Evolutionary conservation across 1,139 yeast genomes (phyloP), one percentile per base, ranked within the genome.

Genomic region (Geotrichum phurueaensis): DNA sequence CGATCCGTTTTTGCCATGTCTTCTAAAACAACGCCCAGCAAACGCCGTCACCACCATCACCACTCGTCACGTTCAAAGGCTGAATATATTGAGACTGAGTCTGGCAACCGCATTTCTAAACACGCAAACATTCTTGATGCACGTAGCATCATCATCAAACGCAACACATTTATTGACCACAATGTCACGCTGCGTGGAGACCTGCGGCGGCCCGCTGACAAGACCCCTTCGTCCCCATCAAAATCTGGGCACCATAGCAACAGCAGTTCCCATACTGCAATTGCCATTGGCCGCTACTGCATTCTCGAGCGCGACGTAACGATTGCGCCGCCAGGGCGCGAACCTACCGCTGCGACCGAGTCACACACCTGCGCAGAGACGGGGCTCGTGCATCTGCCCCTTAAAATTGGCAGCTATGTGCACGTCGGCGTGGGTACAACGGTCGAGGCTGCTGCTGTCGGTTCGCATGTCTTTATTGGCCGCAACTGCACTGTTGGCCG

Each of bases 61-160:
- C 52, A 50, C 15, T 15, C 22, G 13, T 27, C 33, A 20, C 53
- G 53, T 22, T 6, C 22, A 18, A 33, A 51, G 12, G 25, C 58
- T 2, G 71, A 65, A 25, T 72, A 70, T 57, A 68, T 71, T 33
- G 73, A 69, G 60, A 72, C 75, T 2, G 77, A 74, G 27, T 68
- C 82, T 3, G 89, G 90, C 1, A 85, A 82, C 68, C 75, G 86
- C 48, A 83, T 86, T 43, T 79, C 87, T 31, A 75, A 76, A 48
- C 66, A 71, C n/a, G 82, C 87, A 0, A 65, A 66, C 15, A 75
- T 82, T 61, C 69, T 69, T 2, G 47, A 39, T n/a, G 47, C 47
- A 2, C 47, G 47, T 39, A 39, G 47, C 47, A 39, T 39, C 20
- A 39, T 39, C n/a, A 39, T 39, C 20, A 39, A 39, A 39, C 47